These are phyloP conservation scores for Fagus crenata DNA, from an alignment of 306 rosid species.

Conservation along the genomic window DNA sequence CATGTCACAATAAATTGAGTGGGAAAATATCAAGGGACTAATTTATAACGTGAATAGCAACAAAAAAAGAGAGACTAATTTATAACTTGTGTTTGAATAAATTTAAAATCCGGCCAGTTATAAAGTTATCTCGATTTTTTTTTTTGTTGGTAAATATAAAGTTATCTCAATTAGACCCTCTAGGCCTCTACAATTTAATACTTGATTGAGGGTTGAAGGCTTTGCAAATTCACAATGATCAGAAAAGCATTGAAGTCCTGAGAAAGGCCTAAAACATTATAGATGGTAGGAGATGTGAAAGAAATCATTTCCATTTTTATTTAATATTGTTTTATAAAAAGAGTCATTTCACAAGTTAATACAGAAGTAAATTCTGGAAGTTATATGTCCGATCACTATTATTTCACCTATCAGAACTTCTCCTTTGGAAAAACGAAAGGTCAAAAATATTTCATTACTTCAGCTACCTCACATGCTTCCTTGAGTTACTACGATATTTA, in stretches of 20 bases:
- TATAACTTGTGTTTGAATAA: no score
- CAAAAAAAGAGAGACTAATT: no score
- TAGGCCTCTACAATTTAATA: no score
- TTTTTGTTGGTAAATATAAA: no score
- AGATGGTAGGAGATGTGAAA: not conserved
- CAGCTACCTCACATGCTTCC: not conserved
- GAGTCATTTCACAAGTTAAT: conserved; percentile 34
- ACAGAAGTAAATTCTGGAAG: conserved; percentile 43
- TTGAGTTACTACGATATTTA: conserved; percentile 9
- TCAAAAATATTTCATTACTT: conserved; percentile 15
- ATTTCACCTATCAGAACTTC: conserved; percentile 22
- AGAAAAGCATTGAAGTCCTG: not conserved
- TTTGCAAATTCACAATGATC: not conserved
- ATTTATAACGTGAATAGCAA: no score
- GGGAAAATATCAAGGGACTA: no score
- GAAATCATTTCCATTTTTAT: conserved; percentile 32
- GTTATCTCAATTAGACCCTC: no score
- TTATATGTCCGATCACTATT: conserved; percentile 38
- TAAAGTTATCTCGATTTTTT: no score
- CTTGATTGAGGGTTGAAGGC: not conserved
- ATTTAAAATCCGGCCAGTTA: no score
- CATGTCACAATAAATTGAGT: no score
- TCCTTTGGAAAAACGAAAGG: conserved; percentile 1
- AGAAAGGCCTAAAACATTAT: not conserved
- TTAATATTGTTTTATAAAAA: not conserved